phyloP scores from a whole-genome alignment of 306 rosid genomes.

The Cucumis melo region DNA sequence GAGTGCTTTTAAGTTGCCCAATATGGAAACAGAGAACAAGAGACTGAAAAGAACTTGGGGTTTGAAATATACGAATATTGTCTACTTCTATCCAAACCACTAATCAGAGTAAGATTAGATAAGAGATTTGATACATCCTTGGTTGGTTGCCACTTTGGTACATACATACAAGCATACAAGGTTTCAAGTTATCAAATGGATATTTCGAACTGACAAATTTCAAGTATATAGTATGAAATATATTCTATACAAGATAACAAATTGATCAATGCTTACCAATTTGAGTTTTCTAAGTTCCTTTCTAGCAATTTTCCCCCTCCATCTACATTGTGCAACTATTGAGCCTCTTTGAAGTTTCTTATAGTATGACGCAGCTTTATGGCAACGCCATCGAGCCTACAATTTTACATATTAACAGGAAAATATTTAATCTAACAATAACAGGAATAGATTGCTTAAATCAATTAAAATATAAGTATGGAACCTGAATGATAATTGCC shows the following conservation, averaged over 20 bases:
- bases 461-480: slow-evolving; percentile 11
- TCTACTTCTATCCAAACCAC: not conserved
- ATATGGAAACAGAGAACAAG: not conserved
- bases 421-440: not conserved
- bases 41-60: not conserved
- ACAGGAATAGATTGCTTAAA: slow-evolving; percentile 4
- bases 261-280: slow-evolving; percentile 39
- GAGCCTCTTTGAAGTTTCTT: slow-evolving; percentile 79
- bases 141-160: not conserved
- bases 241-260: not conserved
- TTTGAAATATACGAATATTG: not conserved
- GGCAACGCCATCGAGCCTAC: slow-evolving; percentile 89
- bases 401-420: slow-evolving; percentile 4
- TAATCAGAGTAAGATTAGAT: not conserved
- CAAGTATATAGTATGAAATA: not conserved
- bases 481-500: slow-evolving; percentile 62
- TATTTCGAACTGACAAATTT: not conserved
- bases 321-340: slow-evolving; percentile 57
- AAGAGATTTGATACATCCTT: not conserved
- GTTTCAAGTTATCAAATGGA: not conserved
- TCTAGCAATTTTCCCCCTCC: slow-evolving; percentile 69
- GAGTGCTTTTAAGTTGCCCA: not conserved
- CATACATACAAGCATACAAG: not conserved
- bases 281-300: slow-evolving; percentile 87
- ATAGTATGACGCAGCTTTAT: slow-evolving; percentile 50